Percentiles rank a stretch among this genome's conserved stretches.
Evolutionary conservation across 1,284 basidiomycete genomes (phyloP).

Genomic region (Sanghuangporus baumii): DNA sequence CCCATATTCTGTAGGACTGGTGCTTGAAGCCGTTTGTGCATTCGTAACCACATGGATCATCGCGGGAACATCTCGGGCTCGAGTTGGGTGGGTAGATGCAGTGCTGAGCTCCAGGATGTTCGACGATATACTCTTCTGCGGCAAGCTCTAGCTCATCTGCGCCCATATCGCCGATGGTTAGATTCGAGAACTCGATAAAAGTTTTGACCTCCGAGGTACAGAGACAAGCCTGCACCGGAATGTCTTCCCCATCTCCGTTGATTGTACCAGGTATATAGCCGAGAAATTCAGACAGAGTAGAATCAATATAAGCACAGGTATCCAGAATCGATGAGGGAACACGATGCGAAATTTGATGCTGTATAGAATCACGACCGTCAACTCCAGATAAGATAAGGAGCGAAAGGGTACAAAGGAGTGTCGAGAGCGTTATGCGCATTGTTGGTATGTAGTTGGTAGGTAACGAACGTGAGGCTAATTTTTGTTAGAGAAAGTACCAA

Average conservation of each 20-base stretch:
- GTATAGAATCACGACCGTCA: neutral
- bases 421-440: neutral
- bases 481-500: neutral
- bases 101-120: neutral
- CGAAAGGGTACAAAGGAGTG: neutral
- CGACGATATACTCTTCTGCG: neutral
- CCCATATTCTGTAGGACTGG: neutral
- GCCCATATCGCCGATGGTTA: neutral
- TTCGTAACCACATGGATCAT: neutral
- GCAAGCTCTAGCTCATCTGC: neutral
- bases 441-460: neutral
- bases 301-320: neutral
- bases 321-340: neutral
- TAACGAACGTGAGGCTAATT: neutral
- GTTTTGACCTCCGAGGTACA: neutral
- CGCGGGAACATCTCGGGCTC: neutral
- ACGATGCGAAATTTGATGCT: neutral
- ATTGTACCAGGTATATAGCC: neutral
- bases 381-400: neutral
- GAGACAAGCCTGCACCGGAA: neutral
- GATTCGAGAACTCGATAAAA: neutral
- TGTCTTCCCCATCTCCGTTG: neutral
- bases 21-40: conserved; percentile 2
- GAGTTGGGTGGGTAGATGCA: neutral
- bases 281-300: neutral